Base-by-base conservation (phyloP, 73 alveolate species). In the Breviolum minutum region DNA sequence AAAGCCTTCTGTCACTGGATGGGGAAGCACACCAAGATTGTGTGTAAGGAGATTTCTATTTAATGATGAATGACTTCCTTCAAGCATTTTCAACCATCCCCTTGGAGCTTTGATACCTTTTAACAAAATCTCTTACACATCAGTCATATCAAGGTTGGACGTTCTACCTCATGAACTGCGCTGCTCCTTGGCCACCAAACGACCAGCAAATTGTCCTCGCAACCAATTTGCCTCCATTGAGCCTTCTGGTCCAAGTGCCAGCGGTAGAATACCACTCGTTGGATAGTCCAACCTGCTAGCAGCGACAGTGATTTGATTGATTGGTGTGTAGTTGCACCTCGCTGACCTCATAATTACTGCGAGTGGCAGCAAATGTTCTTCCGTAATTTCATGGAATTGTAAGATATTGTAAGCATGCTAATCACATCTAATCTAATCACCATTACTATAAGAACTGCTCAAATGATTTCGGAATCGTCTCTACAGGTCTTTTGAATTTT, bases 231-330 rank as follows among this genome's bases (percentile, higher is more conserved):
- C 74, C 24, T 90, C 87, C 62, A 90, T 32, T 63, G 97, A 90
- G 2, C 97, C 97, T 54, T 70, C 88, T 3, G 76, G 60, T 10
- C 97, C 98, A 66, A 92, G 91, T 9, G 87, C 98, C 86, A 92
- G 24, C 0, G 98, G 98, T 16, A 92, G 98, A 68, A 92, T 91
- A 0, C 98, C 98, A 14, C 90, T 71, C 19, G 98, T 92, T 6
- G 98, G 98, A 27, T 92, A 74, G 86, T 90, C 97, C 97, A 90
- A 63, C 97, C 97, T 90, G 95, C 13, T 32, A 68, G 77, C n/a
- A 2, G 77, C 24, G n/a, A 68, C 17, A 4, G 24, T 68, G 8
- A 17, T 68, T 22, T 22, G n/a, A 68, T 68, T 68, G n/a, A 22
- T 68, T 68, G n/a, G 6, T 40, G 54, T 73, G n/a, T 68, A 2